Percentiles rank a stretch among this genome's conserved stretches.
Evolutionary conservation across 176 grass and related monocot species (phyloP).

Genomic region (Oryza officinalis): DNA sequence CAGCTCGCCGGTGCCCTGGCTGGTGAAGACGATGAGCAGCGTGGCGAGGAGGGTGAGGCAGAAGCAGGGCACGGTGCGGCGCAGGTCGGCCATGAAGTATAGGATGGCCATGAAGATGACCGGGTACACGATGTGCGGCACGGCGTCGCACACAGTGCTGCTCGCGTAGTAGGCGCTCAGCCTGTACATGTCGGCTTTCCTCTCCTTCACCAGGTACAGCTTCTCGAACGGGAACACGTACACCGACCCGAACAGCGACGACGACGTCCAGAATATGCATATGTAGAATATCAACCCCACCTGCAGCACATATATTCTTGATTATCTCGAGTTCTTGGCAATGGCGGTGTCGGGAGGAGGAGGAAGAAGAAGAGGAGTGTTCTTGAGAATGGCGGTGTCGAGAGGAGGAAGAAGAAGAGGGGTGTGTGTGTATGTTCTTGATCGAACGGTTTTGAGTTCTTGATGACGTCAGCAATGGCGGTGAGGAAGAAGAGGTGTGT

Average conservation of each 20-base stretch:
- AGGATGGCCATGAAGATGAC: conserved; percentile 73
- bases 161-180: conserved; percentile 82
- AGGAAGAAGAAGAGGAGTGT: neutral
- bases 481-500: too few species aligned
- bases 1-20: conserved; percentile 88
- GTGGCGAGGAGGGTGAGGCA: conserved; percentile 71
- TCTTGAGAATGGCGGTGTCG: too few species aligned
- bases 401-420: too few species aligned
- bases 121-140: conserved; percentile 67
- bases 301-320: neutral
- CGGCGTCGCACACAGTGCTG: conserved; percentile 87
- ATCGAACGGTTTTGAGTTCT: too few species aligned
- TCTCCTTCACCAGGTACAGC: conserved; percentile 84
- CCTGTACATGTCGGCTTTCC: conserved; percentile 86
- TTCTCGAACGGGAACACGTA: conserved; percentile 97
- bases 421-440: too few species aligned
- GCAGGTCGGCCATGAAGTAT: conserved; percentile 82
- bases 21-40: conserved; percentile 82
- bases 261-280: conserved; percentile 99
- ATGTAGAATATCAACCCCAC: conserved; percentile 94
- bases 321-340: neutral
- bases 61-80: conserved; percentile 65
- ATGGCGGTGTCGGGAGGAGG: neutral
- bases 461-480: too few species aligned
- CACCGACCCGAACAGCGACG: conserved; percentile 81